Conservation (phyloP, 2,329 filamentous ascomycete species). For the Xylaria sp. region DNA sequence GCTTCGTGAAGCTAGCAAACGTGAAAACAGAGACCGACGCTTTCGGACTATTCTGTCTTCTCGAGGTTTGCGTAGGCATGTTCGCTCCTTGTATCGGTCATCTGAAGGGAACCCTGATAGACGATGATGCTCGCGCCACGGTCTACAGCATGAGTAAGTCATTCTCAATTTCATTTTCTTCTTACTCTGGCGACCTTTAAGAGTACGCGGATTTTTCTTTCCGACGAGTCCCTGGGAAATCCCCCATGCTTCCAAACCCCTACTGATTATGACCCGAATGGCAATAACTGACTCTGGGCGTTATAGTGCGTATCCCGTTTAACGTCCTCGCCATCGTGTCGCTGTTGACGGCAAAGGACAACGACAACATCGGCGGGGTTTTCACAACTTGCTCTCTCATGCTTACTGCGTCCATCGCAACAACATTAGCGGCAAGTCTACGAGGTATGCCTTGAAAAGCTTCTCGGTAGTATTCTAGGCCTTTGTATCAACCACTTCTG, state of each 20-base stretch:
- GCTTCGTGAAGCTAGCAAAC: slow-evolving; percentile 54
- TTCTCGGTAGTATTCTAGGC: background rate
- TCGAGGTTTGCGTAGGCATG: slow-evolving; percentile 67
- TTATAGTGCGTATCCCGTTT: slow-evolving; percentile 62
- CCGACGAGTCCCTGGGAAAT: background rate
- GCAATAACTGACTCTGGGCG: slow-evolving; percentile 4
- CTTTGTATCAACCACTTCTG: background rate
- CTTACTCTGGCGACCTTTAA: background rate
- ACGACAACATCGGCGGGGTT: slow-evolving; percentile 40
- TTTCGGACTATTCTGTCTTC: slow-evolving; percentile 68
- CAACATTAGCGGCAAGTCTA: slow-evolving; percentile 44
- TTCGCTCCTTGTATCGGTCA: slow-evolving; percentile 68
- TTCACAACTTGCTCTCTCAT: slow-evolving; percentile 47
- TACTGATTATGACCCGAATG: background rate
- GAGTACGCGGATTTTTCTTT: background rate
- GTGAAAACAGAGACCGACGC: slow-evolving; percentile 57
- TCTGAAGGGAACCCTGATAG: slow-evolving; percentile 58
- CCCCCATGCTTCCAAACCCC: background rate
- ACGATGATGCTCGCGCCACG: slow-evolving; percentile 63
- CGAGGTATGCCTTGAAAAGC: slow-evolving; percentile 43
- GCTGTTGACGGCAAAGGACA: slow-evolving; percentile 58
- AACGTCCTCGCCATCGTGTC: slow-evolving; percentile 55
- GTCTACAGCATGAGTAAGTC: slow-evolving; percentile 62
- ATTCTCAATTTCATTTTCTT: background rate
- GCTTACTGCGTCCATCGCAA: slow-evolving; percentile 45